phyloP scores from a whole-genome alignment of 129 eudicot species.

The Arctium minus region DNA sequence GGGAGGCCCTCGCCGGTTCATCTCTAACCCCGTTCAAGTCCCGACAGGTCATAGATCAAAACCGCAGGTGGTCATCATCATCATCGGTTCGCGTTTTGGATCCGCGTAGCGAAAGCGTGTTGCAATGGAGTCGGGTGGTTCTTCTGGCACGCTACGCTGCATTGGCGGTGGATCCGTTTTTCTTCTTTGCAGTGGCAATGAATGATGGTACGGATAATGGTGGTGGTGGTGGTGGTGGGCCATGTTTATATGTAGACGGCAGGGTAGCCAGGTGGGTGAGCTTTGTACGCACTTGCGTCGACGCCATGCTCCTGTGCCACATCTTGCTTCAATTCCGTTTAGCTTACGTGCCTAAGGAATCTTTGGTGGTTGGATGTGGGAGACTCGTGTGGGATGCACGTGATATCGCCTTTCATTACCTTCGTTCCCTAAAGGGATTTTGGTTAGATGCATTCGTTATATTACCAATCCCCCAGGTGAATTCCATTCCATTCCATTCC shows the following conservation, averaged over 20 bases:
- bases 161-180: conserved; percentile 76
- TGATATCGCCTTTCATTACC: conserved; percentile 57
- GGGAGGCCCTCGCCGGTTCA: conserved; percentile 72
- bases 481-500: not conserved
- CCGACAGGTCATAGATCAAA: conserved; percentile 13
- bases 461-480: conserved; percentile 87
- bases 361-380: conserved; percentile 85
- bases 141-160: conserved; percentile 71
- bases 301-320: conserved; percentile 69
- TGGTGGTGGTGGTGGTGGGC: conserved; percentile 38
- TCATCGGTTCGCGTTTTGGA: conserved; percentile 39
- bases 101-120: conserved; percentile 63
- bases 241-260: conserved; percentile 53
- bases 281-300: conserved; percentile 53
- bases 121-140: conserved; percentile 51
- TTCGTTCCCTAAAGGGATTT: conserved; percentile 52
- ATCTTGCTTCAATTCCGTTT: conserved; percentile 78
- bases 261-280: conserved; percentile 48
- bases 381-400: conserved; percentile 83
- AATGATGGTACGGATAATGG: conserved; percentile 37
- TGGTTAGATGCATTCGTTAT: conserved; percentile 78
- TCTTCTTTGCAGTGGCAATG: conserved; percentile 64
- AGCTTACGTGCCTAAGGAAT: conserved; percentile 78
- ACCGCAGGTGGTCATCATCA: not conserved
- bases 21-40: conserved; percentile 46